These are phyloP conservation scores for Flammula alnicola DNA, from an alignment of 1,284 basidiomycete genomes.

Conservation along the genomic window DNA sequence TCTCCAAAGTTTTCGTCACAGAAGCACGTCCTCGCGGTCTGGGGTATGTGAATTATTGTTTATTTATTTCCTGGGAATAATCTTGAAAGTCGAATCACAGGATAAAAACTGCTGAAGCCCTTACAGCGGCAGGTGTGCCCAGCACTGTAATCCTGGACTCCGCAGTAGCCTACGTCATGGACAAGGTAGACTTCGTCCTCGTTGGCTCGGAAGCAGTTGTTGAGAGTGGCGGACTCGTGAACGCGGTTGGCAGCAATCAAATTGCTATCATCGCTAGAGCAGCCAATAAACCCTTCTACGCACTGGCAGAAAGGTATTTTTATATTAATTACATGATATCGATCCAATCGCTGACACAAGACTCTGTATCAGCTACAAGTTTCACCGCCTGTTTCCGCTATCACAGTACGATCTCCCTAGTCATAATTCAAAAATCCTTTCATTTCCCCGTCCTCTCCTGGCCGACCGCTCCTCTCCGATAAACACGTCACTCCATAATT, in stretches of 20 bases:
- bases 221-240: constrained; percentile 89
- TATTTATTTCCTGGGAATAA: constrained; percentile 13
- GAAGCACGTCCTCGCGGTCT: constrained; percentile 89
- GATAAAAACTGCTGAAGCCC: constrained; percentile 84
- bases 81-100: constrained; percentile 45
- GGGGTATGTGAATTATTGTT: constrained; percentile 56
- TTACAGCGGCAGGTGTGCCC: constrained; percentile 88
- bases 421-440: constrained; percentile 72
- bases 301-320: constrained; percentile 87
- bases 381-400: constrained; percentile 94
- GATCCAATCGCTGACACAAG: constrained; percentile 23
- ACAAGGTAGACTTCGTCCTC: constrained; percentile 92
- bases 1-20: constrained; percentile 85
- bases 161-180: constrained; percentile 97
- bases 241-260: constrained; percentile 93
- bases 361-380: constrained; percentile 81
- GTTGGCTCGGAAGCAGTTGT: constrained; percentile 98
- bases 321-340: constrained; percentile 23
- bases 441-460: constrained; percentile 53
- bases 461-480: constrained; percentile 25
- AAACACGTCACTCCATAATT: constrained; percentile 23
- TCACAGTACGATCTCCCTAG: constrained; percentile 96
- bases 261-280: constrained; percentile 96
- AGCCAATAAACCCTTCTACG: constrained; percentile 95
- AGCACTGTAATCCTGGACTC: constrained; percentile 96